phyloP scores from a whole-genome alignment of 768 basidiomycete genomes.

The Lactifluus subvellereus region DNA sequence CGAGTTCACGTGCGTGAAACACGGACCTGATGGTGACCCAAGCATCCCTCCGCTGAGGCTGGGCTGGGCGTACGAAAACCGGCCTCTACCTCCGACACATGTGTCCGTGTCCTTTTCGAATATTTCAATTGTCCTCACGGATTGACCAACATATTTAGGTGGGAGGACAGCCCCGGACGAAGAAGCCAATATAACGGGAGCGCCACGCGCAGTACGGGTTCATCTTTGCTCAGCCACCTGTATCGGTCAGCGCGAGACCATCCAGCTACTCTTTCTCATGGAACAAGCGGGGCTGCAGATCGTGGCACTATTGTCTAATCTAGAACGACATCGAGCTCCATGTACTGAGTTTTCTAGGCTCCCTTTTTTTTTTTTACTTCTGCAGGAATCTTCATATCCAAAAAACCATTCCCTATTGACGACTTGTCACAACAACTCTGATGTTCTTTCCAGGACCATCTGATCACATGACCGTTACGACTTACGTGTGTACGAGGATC shows the following conservation, averaged over 20 bases:
- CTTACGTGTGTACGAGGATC: too few species aligned
- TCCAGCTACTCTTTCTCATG: not conserved
- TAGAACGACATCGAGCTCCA: not conserved
- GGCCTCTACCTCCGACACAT: not conserved
- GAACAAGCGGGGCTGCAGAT: not conserved
- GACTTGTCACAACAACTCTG: too few species aligned
- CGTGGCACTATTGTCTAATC: not conserved
- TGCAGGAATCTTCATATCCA: too few species aligned
- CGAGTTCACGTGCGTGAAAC: slow-evolving; percentile 2
- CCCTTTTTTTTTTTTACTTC: too few species aligned
- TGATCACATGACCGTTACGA: too few species aligned
- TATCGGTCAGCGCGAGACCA: slow-evolving; percentile 2
- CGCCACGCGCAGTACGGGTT: not conserved
- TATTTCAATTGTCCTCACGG: not conserved
- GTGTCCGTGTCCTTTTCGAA: not conserved
- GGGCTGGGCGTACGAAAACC: slow-evolving; percentile 7
- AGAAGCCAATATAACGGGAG: not conserved
- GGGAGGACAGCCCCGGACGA: not conserved
- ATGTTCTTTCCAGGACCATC: too few species aligned
- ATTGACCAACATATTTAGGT: not conserved
- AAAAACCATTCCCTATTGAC: too few species aligned
- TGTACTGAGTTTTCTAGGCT: not conserved
- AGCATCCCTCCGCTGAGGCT: not conserved
- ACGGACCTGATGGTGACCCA: slow-evolving; percentile 9
- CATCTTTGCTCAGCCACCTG: slow-evolving; percentile 9